Percentiles rank a stretch among this genome's conserved stretches.
These are phyloP conservation scores for Harringtonia lauricola DNA, from an alignment of 2,329 filamentous ascomycete genomes.

Conservation along the genomic window DNA sequence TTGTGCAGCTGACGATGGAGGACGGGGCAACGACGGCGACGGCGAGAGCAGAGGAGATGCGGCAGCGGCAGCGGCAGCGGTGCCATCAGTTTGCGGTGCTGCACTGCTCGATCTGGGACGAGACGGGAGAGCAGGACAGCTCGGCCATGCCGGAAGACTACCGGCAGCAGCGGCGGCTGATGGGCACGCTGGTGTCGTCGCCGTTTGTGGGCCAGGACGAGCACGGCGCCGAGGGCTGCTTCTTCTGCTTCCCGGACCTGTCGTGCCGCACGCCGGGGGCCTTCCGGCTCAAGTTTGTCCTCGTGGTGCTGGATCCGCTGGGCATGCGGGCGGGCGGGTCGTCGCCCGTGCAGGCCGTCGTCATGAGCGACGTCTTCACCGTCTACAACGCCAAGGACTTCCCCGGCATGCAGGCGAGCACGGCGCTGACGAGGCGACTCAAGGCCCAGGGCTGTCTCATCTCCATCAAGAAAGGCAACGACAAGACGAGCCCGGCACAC, in stretches of 20 bases:
- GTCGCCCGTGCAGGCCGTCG: constrained; percentile 38
- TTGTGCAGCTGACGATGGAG: constrained; percentile 51
- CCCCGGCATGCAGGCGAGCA: constrained; percentile 72
- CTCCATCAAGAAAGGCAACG: constrained; percentile 77
- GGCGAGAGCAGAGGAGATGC: constrained; percentile 48
- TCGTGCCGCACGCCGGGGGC: constrained; percentile 66
- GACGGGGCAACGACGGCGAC: constrained; percentile 10
- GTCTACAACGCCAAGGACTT: constrained; percentile 82
- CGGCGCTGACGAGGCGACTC: constrained; percentile 58
- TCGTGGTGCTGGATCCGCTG: constrained; percentile 59
- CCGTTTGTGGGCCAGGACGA: constrained; percentile 71
- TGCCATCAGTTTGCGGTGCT: constrained; percentile 61
- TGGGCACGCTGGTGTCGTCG: constrained; percentile 69
- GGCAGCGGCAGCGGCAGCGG: constrained; percentile 30
- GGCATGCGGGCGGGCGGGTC: constrained; percentile 40
- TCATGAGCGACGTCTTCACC: constrained; percentile 60
- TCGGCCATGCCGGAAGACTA: constrained; percentile 63
- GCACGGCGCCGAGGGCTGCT: constrained; percentile 61
- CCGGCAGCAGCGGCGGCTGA: constrained; percentile 61
- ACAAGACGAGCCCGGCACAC: constrained; percentile 34
- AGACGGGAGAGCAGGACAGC: constrained; percentile 54
- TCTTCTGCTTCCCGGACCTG: constrained; percentile 78
- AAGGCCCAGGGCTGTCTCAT: constrained; percentile 76
- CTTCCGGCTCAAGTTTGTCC: constrained; percentile 64
- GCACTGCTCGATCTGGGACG: constrained; percentile 67